These are phyloP conservation scores for Dothistroma pini DNA, from an alignment of 2,329 filamentous ascomycete genomes.

Conservation along the genomic window DNA sequence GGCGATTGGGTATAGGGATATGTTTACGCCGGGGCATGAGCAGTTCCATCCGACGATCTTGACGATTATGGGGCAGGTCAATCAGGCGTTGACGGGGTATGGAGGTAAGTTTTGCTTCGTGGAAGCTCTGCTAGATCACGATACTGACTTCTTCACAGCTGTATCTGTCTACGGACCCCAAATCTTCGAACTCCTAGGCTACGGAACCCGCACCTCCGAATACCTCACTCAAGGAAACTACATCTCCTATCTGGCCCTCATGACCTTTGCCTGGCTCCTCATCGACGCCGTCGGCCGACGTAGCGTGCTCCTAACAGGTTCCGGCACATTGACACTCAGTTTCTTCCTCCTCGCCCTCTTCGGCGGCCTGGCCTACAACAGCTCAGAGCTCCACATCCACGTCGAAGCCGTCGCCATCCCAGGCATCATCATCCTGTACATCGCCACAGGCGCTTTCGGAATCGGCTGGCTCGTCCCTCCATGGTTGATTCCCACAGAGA, in stretches of 20 bases:
- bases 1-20: slow-evolving; percentile 52
- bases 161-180: slow-evolving; percentile 62
- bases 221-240: slow-evolving; percentile 60
- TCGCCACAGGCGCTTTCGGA: slow-evolving; percentile 59
- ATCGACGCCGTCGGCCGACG: slow-evolving; percentile 56
- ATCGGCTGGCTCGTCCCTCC: slow-evolving; percentile 58
- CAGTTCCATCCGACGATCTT: slow-evolving; percentile 61
- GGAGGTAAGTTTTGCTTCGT: slow-evolving; percentile 17
- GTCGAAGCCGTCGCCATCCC: slow-evolving; percentile 46
- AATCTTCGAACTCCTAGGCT: slow-evolving; percentile 60
- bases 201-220: slow-evolving; percentile 50
- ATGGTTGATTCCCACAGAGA: slow-evolving; percentile 59
- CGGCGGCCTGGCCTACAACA: slow-evolving; percentile 47
- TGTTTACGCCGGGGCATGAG: slow-evolving; percentile 52
- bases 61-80: slow-evolving; percentile 61
- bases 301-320: slow-evolving; percentile 53
- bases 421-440: slow-evolving; percentile 52
- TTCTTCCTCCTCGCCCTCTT: slow-evolving; percentile 53
- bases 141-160: slow-evolving; percentile 36
- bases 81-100: slow-evolving; percentile 54
- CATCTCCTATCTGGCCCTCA: slow-evolving; percentile 57
- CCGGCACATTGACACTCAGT: slow-evolving; percentile 45
- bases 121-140: background rate
- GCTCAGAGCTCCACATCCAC: slow-evolving; percentile 38
- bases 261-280: slow-evolving; percentile 59